These are phyloP conservation scores for Dactylellina parvicollis DNA, from an alignment of 2,329 filamentous ascomycete genomes.

Conservation along the genomic window DNA sequence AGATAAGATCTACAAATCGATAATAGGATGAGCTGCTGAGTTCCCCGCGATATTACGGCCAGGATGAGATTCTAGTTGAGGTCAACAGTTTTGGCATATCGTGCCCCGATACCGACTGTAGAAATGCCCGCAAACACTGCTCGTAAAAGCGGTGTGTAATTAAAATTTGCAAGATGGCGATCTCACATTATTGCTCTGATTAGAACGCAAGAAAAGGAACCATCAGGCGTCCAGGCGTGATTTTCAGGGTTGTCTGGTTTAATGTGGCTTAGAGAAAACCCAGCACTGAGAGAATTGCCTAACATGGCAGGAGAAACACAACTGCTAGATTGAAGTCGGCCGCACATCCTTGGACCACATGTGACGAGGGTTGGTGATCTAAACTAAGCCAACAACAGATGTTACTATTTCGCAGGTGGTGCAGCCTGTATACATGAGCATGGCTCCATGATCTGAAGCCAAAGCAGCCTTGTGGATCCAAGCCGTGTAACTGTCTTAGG, in stretches of 20 bases:
- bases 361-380: slow-evolving; percentile 20
- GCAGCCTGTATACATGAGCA: no score
- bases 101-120: slow-evolving; percentile 14
- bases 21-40: background rate
- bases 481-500: slow-evolving; percentile 25
- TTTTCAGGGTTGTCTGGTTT: slow-evolving; percentile 28
- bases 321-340: background rate
- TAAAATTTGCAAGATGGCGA: slow-evolving; percentile 10
- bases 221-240: slow-evolving; percentile 41
- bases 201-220: slow-evolving; percentile 3
- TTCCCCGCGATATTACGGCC: slow-evolving; percentile 5
- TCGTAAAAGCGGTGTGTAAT: slow-evolving; percentile 17
- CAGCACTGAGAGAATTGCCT: slow-evolving; percentile 20
- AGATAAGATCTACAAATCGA: slow-evolving; percentile 7
- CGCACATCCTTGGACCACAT: slow-evolving; percentile 22
- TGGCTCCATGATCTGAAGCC: no score
- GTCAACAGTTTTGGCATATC: slow-evolving; percentile 10
- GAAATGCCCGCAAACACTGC: background rate
- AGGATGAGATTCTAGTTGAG: slow-evolving; percentile 13
- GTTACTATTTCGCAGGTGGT: slow-evolving; percentile 8
- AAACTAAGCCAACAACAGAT: slow-evolving; percentile 21
- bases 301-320: slow-evolving; percentile 32
- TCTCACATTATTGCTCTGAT: slow-evolving; percentile 23
- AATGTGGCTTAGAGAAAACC: slow-evolving; percentile 13
- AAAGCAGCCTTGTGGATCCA: slow-evolving; percentile 41